A percentile compares a stretch with the other conserved stretches of the same genome.
These are phyloP conservation scores for Actinomortierella ambigua DNA, from an alignment of 371 early-diverging fungal species.

Conservation along the genomic window DNA sequence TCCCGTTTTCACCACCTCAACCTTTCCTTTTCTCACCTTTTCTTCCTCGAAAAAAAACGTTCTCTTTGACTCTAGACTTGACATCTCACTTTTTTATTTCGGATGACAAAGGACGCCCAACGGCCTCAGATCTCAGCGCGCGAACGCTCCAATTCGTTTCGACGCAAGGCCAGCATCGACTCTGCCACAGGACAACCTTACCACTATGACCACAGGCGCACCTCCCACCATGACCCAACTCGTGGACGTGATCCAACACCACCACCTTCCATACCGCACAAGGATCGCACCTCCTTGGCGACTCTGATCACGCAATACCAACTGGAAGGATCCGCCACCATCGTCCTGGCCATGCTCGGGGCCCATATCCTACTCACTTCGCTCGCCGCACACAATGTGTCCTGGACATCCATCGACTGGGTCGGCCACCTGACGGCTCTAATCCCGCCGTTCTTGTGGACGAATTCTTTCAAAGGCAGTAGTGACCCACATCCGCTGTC, in stretches of 20 bases:
- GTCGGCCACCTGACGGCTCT: conserved; percentile 22
- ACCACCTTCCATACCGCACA: conserved; percentile 12
- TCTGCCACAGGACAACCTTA: conserved; percentile 23
- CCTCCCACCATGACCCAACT: conserved; percentile 29
- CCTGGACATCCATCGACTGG: conserved; percentile 30
- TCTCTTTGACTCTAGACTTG: too few relatives aligned
- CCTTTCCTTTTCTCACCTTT: not conserved
- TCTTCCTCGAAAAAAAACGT: too few relatives aligned
- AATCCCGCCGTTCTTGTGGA: conserved; percentile 21
- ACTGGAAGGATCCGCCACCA: conserved; percentile 22
- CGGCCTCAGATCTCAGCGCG: conserved; percentile 5
- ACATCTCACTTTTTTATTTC: too few relatives aligned
- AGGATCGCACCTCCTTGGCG: conserved; percentile 21
- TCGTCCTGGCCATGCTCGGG: conserved; percentile 20
- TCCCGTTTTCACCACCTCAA: not conserved
- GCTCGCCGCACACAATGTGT: conserved; percentile 8
- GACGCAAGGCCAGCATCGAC: conserved; percentile 36
- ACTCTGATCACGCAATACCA: conserved; percentile 27
- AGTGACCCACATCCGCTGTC: too few relatives aligned
- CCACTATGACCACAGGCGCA: conserved; percentile 35
- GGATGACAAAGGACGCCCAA: not conserved
- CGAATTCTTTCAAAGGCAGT: too few relatives aligned
- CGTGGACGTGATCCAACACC: conserved; percentile 35
- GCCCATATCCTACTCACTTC: conserved; percentile 20
- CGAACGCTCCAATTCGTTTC: conserved; percentile 23